Evolutionary conservation across 2,329 filamentous ascomycete species (phyloP).

Genomic region (Hypomyces perniciosus): DNA sequence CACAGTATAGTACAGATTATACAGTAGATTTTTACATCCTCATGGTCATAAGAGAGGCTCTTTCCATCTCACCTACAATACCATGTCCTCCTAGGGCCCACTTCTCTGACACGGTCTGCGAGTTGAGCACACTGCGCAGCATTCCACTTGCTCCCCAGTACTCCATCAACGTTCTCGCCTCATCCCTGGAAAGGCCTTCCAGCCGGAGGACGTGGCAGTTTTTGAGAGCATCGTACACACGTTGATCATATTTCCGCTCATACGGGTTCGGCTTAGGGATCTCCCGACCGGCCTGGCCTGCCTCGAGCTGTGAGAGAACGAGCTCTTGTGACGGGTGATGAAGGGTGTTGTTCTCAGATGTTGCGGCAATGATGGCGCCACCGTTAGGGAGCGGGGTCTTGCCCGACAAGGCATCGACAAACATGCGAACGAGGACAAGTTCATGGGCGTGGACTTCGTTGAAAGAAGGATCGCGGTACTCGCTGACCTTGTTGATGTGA

Average conservation of each 20-base stretch:
- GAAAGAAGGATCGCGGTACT: conserved; percentile 66
- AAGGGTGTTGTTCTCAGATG: conserved; percentile 64
- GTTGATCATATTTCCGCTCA: conserved; percentile 49
- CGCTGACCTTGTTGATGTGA: conserved; percentile 72
- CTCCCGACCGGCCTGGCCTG: conserved; percentile 32
- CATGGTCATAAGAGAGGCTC: conserved; percentile 48
- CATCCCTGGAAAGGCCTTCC: conserved; percentile 63
- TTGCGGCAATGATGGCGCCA: conserved; percentile 70
- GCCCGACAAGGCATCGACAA: conserved; percentile 65
- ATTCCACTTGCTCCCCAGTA: conserved; percentile 89
- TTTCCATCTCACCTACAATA: conserved; percentile 80
- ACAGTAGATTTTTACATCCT: conserved; percentile 31
- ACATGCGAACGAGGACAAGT: conserved; percentile 67
- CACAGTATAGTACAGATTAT: conserved; percentile 21
- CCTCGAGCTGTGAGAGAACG: conserved; percentile 53
- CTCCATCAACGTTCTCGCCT: conserved; percentile 77
- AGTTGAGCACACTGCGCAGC: conserved; percentile 63
- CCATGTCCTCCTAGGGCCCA: conserved; percentile 80
- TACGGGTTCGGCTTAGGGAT: conserved; percentile 46
- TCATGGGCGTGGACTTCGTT: conserved; percentile 81
- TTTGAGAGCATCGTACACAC: conserved; percentile 48
- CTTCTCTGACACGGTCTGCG: conserved; percentile 68
- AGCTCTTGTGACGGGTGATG: conserved; percentile 61
- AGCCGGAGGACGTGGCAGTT: conserved; percentile 51
- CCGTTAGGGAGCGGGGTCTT: conserved; percentile 58